Evolutionary conservation across 495 filamentous ascomycete species (phyloP), one percentile per base, ranked within the genome.

Genomic region (Daldinia caldariorum): DNA sequence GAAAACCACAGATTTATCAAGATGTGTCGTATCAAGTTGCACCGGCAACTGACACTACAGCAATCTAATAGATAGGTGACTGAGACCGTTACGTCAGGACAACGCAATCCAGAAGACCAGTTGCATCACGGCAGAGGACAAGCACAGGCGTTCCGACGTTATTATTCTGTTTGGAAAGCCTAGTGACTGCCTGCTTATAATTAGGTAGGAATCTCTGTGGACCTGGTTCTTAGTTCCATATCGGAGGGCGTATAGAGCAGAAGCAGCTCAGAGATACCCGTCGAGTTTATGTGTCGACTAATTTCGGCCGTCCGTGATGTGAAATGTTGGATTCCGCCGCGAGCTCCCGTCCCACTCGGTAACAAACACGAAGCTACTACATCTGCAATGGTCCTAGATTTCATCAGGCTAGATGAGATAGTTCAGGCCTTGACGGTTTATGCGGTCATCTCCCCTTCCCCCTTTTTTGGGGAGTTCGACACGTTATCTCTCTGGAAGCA

Each of bases 311-410:
- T 34, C 60, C 43, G 22, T 18, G 38, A 4, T 62, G 34, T 60
- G 55, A 38, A 32, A 72, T 63, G 69, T 56, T 53, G 13, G 55
- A 43, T 68, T 50, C 64, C 69, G 69, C 50, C 55, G 60, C 64
- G 29, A 61, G 53, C 22, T 13, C 14, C 59, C 63, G 54, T 58
- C 22, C 61, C 41, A 4, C 45, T 51, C 49, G 64, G 64, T 38
- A 55, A 51, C 63, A 51, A 22, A 6, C 16, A 55, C 55, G 57
- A 32, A 35, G 14, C 31, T 16, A 14, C 3, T 43, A 62, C 14
- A 34, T 47, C 43, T 47, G 43, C 18, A 6, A 47, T 2, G 10
- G 20, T 47, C 18, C 43, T 47, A 47, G 18, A 22, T 47, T 47
- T 10, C 16, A 22, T 10, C 16, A 22, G 3, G 18, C 43, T 47